Base-by-base conservation (phyloP, 2,329 filamentous ascomycete species). In the Trichophyton rubrum region DNA sequence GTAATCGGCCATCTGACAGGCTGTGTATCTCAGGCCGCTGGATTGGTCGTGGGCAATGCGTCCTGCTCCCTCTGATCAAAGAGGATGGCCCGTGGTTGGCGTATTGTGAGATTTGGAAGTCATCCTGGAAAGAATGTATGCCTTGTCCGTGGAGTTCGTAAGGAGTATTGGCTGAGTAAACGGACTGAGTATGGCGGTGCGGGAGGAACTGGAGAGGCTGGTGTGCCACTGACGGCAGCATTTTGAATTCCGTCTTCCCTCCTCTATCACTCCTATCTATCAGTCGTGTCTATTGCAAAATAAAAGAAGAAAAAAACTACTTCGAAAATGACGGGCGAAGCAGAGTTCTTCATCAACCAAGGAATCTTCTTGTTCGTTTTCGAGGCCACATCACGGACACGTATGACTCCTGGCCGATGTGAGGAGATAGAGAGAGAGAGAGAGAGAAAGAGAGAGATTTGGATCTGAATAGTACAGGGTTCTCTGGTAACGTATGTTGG, bases 221-320 rank as follows among this genome's bases (percentile, higher is more conserved):
- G 57, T 73, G 70, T 63, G 74, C 74, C 67, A 79, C 71, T 64
- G 77, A 77, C 65, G 77, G 77, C 71, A 77, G 74, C 77, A 79
- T 79, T 58, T 71, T 78, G 55, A 57, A 7, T 33, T 43, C 33
- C 38, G 33, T 41, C n/a, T 40, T 24, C 38, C 38, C 38, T 41
- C 22, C 27, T 35, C 33, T 35, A 8, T 35, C 33, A 9, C 33
- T 40, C 55, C 55, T 43, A 22, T 57, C 55, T 43, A 15, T 43
- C 33, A 11, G 43, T 49, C 45, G 45, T 49, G 45, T 49, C 24
- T 49, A 24, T 49, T 1, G 13, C n/a, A 43, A 43, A n/a, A 6
- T 43, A 49, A 20, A 47, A 22, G 9, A 24, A 47, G 8, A 47
- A 47, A 47, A 55, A 35, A 35, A 20, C 53, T 35, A 40, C 53